Conservation (phyloP, 1,284 basidiomycete species). For the Marasmius oreades region DNA sequence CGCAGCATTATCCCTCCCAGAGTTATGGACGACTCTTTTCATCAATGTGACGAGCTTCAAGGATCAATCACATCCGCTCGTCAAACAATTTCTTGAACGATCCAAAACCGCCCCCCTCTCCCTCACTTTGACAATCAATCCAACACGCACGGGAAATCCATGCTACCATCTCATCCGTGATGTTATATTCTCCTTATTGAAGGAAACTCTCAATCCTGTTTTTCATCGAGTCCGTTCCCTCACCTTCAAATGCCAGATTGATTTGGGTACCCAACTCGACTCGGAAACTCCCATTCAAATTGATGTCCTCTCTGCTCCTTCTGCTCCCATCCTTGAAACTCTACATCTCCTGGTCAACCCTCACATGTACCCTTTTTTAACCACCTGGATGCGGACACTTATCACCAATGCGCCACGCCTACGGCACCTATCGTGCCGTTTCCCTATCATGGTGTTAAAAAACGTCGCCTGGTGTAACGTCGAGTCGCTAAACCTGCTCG, state of each 20-base stretch:
- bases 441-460: not conserved
- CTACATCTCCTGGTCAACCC: not conserved
- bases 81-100: not conserved
- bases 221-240: no score
- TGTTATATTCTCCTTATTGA: no score
- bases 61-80: not conserved
- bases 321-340: not conserved
- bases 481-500: not conserved
- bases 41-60: not conserved
- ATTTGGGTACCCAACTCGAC: no score
- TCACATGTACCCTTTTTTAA: not conserved
- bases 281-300: no score
- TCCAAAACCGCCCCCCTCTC: not conserved
- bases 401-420: not conserved
- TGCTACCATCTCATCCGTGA: no score
- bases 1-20: not conserved
- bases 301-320: not conserved
- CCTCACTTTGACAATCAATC: no score
- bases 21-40: not conserved
- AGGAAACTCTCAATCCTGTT: no score
- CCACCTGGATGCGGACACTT: not conserved
- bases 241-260: no score
- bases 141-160: no score
- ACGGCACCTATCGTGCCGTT: not conserved
- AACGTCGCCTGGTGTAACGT: not conserved